phyloP scores from a whole-genome alignment of 169 alveolate genomes.

The Theileria orientalis region DNA sequence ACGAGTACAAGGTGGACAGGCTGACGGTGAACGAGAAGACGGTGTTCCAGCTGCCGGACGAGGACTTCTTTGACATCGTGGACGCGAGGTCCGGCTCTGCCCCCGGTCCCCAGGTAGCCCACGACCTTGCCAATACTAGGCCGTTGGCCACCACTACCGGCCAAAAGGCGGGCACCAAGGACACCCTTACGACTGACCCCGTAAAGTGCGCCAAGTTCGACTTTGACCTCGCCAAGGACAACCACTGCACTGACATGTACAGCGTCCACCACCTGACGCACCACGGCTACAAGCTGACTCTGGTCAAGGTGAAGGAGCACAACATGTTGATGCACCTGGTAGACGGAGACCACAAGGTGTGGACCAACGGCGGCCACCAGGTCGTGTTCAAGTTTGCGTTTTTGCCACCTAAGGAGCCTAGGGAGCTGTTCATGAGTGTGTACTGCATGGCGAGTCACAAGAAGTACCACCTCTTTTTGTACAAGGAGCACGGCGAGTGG shows the following conservation, averaged over 20 bases:
- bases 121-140: neutral
- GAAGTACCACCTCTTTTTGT: neutral
- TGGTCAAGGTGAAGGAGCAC: neutral
- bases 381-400: neutral
- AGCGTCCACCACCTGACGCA: neutral
- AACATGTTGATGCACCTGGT: neutral
- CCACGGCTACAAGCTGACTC: too few relatives aligned
- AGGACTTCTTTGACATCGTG: neutral
- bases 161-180: too few relatives aligned
- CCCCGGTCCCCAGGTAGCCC: neutral
- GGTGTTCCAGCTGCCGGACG: too few relatives aligned
- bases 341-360: neutral
- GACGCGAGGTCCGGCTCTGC: neutral
- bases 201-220: slow-evolving; percentile 5
- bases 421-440: neutral
- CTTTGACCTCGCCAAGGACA: neutral
- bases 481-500: slow-evolving; percentile 4
- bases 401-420: neutral
- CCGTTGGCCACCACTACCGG: too few relatives aligned
- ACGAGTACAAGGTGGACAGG: neutral
- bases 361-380: neutral
- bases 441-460: neutral
- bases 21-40: neutral
- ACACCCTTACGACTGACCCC: neutral
- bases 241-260: neutral